phyloP scores from a whole-genome alignment of 345 rosid genomes.

The Gossypium longicalyx region DNA sequence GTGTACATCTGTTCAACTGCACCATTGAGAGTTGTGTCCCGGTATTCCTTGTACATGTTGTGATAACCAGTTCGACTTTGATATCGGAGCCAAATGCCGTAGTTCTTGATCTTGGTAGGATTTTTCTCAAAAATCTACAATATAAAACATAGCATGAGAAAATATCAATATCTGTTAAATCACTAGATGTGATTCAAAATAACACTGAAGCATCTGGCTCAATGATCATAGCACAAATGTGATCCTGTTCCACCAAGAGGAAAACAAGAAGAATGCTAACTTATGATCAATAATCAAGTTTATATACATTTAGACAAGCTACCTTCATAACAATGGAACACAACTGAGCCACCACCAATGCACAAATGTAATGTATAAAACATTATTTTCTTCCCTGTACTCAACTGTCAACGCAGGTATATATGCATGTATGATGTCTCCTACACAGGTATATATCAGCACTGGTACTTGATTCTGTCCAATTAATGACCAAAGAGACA shows the following conservation, averaged over 20 bases:
- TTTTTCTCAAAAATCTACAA: slow-evolving; percentile 57
- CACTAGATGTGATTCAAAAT: not conserved
- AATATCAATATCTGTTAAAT: not conserved
- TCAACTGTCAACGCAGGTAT: not conserved
- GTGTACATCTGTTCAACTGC: slow-evolving; percentile 65
- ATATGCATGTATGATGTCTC: not conserved
- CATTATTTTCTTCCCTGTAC: not conserved
- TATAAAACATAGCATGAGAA: not conserved
- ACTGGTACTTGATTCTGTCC: not conserved
- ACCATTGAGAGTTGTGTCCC: slow-evolving; percentile 63
- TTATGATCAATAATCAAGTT: not conserved
- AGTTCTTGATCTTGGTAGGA: slow-evolving; percentile 55
- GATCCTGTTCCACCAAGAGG: not conserved
- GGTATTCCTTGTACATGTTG: slow-evolving; percentile 63
- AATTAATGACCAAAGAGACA: not conserved
- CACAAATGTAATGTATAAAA: too few species aligned
- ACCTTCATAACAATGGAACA: not conserved
- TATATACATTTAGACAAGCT: not conserved
- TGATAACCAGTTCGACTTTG: slow-evolving; percentile 65
- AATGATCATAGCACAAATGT: not conserved
- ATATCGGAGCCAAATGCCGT: slow-evolving; percentile 63
- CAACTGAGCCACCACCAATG: too few species aligned
- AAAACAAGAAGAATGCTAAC: not conserved
- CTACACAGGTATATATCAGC: not conserved
- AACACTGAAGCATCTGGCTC: not conserved